phyloP scores from a whole-genome alignment of 1,139 yeast species.

The Candida neerlandica region DNA sequence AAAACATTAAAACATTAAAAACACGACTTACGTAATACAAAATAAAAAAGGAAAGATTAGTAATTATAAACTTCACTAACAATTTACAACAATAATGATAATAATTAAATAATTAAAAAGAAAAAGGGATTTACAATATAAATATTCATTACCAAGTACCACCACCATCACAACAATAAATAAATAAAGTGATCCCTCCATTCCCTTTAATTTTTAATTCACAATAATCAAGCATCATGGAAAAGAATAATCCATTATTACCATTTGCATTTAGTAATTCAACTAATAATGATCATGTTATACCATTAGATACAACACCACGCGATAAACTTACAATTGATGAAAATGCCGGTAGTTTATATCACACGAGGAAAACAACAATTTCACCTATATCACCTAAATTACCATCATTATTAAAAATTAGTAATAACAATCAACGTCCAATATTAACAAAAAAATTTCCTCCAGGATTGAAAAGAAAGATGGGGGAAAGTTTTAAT shows the following conservation, averaged over 20 bases:
- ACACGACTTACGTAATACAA: too few relatives aligned
- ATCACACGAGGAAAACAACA: conserved; percentile 33
- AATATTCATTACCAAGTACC: too few relatives aligned
- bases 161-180: too few relatives aligned
- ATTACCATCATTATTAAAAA: neutral
- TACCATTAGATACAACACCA: conserved; percentile 38
- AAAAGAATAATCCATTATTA: conserved; percentile 40
- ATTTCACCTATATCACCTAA: conserved; percentile 8
- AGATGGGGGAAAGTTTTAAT: conserved; percentile 50
- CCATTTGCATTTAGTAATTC: conserved; percentile 48
- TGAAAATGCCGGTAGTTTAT: conserved; percentile 42
- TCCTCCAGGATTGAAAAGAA: conserved; percentile 44
- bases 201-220: neutral
- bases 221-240: conserved; percentile 24
- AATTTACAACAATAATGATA: too few relatives aligned
- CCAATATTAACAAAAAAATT: conserved; percentile 44
- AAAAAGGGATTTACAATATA: too few relatives aligned
- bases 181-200: neutral
- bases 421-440: too few relatives aligned
- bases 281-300: conserved; percentile 24
- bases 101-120: too few relatives aligned
- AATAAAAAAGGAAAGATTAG: too few relatives aligned
- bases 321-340: conserved; percentile 36
- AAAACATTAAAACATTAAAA: neutral
- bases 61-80: neutral